A percentile compares a stretch with the other conserved stretches of the same genome.
Conservation (phyloP, 768 basidiomycete genomes). For the Strobilomyces confusus region DNA sequence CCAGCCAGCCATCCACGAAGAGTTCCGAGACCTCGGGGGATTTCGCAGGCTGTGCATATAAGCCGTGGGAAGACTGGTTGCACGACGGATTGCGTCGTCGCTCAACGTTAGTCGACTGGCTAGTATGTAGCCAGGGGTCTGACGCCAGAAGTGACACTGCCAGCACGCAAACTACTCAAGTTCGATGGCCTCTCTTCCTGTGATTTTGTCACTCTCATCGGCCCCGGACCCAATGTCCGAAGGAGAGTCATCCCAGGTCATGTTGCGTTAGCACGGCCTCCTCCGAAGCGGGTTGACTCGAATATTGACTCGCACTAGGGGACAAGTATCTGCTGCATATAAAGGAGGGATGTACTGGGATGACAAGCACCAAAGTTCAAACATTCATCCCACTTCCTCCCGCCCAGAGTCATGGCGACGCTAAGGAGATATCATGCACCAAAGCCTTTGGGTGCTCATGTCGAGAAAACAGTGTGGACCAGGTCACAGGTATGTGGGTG, state of each 20-base stretch:
- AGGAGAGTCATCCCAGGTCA: slow-evolving; percentile 19
- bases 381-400: not conserved
- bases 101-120: no score
- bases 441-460: slow-evolving; percentile 3
- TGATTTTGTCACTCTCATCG: not conserved
- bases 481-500: slow-evolving; percentile 13
- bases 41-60: no score
- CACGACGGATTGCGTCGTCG: no score
- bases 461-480: slow-evolving; percentile 5
- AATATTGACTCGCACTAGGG: not conserved
- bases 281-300: not conserved
- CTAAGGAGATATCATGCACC: slow-evolving; percentile 13
- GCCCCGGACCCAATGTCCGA: not conserved
- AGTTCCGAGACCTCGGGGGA: no score
- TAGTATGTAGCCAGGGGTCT: no score
- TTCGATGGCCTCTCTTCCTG: no score
- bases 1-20: no score
- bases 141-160: no score
- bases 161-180: no score
- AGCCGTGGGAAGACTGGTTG: no score
- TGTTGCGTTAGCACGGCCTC: not conserved
- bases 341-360: not conserved
- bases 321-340: slow-evolving; percentile 4
- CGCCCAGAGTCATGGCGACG: slow-evolving; percentile 14
- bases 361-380: not conserved